Base-by-base conservation (phyloP, 2,329 filamentous ascomycete genomes). In the Berkeleyomyces rouxiae region DNA sequence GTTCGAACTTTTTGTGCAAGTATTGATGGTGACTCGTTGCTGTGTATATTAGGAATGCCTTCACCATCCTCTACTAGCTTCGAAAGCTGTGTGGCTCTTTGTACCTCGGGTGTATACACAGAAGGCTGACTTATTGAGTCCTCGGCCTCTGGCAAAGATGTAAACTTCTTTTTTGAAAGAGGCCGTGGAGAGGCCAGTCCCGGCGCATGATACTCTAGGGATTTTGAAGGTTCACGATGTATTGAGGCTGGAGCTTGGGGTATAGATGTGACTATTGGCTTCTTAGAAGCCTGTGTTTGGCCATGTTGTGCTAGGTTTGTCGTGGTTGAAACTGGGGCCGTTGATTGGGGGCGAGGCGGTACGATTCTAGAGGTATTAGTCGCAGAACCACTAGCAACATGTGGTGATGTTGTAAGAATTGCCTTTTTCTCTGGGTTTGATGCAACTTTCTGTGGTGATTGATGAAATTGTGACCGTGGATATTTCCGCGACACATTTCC, bases 1-100 rank as follows among this genome's bases (percentile, higher is more conserved):
- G 63, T 62, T 11, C 63, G 61, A 16, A 39, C 60, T 39, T 49
- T 42, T 58, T 59, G 55, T 37, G 61, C 63, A 43, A 62, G 55
- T 11, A 65, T 51, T 7, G 63, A 65, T 16, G 61, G 63, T 3
- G 63, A 63, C 37, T 65, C 63, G 13, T 62, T 58, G n/a, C 62
- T 61, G 31, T 23, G n/a, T 13, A 59, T 40, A 33, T 57, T 43
- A 11, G 60, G 47, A 3, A 61, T 57, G 5, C 7, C 16, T 16
- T n/a, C 9, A 42, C 39, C 7, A 36, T 44, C 9, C n/a, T 39
- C 11, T 13, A 31, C 9, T 3, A 39, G 7, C 36, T n/a, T 13
- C 31, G 43, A 36, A 23, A 59, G 42, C 11, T 11, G 9, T 46
- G 43, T 16, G 6, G 16, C 58, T 16, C 43, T 9, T 9, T 59